Conservation (phyloP, 108 stramenopile genomes). For the Nitzschia putrida region DNA sequence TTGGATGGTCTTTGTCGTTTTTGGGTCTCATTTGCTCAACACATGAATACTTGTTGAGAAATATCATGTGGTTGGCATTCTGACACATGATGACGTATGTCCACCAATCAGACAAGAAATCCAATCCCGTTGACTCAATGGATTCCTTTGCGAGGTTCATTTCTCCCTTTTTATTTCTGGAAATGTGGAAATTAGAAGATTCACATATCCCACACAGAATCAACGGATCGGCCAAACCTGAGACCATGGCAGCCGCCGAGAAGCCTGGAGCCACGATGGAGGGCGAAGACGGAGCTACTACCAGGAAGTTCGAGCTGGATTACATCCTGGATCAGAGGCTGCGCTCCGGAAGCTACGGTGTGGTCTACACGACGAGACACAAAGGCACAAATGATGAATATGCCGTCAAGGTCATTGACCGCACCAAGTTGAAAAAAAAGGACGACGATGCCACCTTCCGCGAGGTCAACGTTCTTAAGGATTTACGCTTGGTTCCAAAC, state of each 20-base stretch:
- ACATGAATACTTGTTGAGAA: too few relatives aligned
- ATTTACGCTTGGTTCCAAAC: conserved; percentile 41
- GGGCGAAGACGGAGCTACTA: conserved; percentile 4
- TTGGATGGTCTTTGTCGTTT: too few relatives aligned
- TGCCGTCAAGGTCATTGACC: conserved; percentile 75
- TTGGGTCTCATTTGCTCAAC: too few relatives aligned
- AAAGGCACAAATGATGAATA: conserved; percentile 39
- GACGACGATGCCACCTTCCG: conserved; percentile 54
- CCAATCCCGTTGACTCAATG: too few relatives aligned
- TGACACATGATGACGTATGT: too few relatives aligned
- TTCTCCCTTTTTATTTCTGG: too few relatives aligned
- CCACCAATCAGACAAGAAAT: too few relatives aligned
- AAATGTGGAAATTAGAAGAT: too few relatives aligned
- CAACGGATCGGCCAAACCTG: too few relatives aligned
- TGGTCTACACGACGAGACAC: conserved; percentile 60
- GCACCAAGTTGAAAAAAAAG: conserved; percentile 47
- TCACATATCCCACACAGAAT: too few relatives aligned
- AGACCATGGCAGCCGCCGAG: conserved; percentile 7
- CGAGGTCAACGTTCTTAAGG: conserved; percentile 66
- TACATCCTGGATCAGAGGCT: conserved; percentile 55
- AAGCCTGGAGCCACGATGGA: conserved; percentile 26
- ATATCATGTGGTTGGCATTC: too few relatives aligned
- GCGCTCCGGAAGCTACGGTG: conserved; percentile 68
- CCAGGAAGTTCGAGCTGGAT: conserved; percentile 41
- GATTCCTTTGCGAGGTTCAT: too few relatives aligned